Base-by-base conservation (phyloP, 805 yeast genomes). In the Yarrowia alimentaria region DNA sequence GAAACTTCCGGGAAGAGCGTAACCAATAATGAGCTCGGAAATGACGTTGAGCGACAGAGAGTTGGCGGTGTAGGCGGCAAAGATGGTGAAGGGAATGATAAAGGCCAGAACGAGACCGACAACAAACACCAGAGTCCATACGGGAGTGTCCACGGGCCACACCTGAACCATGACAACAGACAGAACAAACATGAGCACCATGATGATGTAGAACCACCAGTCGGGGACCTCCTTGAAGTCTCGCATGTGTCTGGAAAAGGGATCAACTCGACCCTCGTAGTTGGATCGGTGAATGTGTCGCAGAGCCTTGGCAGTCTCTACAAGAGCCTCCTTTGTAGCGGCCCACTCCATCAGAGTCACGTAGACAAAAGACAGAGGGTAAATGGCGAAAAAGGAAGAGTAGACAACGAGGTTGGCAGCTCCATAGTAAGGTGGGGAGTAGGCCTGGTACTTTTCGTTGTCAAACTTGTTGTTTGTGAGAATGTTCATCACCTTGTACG, bases 361-460 rank as follows among this genome's bases (percentile, higher is more conserved):
- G 58, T 77, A 77, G 0, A 74, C 61, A 14, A 80, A 71, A 14
- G 78, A 70, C 57, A 80, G 73, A 8, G 85, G 83, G 57, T 78
- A 78, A 38, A 76, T 62, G 29, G 76, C 74, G 61, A 78, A 79
- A 59, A 69, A 73, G 0, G 81, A 75, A 13, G 85, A 84, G 59
- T 79, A 80, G 16, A 71, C 62, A 4, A 58, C 57, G 38, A 58
- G 28, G 37, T 51, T 47, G 26, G 57, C 85, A 6, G 87, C 85
- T 25, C 78, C 61, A 58, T 78, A 80, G 63, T 74, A 81, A 9
- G 88, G 87, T 11, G 86, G 84, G 1, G 87, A 81, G 65, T 83
- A 82, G 8, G 65, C 63, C 58, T 75, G 64, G 63, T 81, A 82
- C 5, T 68, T 77, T 9, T 63, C 66, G 43, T 66, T 62, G 59